Evolutionary conservation across 805 yeast genomes (phyloP), one percentile per base, ranked within the genome.

Genomic region (Yamadazyma akitaensis): DNA sequence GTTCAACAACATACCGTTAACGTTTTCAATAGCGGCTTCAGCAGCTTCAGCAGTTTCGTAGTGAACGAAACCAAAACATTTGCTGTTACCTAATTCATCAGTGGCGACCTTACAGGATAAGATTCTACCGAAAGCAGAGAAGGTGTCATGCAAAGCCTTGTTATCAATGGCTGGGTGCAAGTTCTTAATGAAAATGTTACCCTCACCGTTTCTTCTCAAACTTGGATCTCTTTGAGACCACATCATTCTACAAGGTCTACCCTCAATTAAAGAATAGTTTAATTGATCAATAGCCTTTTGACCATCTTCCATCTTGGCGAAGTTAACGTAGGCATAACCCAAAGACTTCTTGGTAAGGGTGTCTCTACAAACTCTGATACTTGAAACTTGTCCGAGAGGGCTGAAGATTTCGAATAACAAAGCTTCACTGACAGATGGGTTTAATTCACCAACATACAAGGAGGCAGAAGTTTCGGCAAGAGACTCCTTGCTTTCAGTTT

Each of bases 171-270:
- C 96, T 51, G 96, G 95, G 73, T 92, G 97, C 75, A 94, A 83
- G 82, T 94, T 94, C 84, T 94, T 94, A 78, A 94, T 92, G 82
- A 86, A 94, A 58, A 94, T 84, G 81, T 94, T 94, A 65, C 97
- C 97, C 55, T 88, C 85, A 70, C 97, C 97, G 65, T 84, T 84
- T 80, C 85, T 88, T 81, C 99, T 88, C 63, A 84, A 71, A 53
- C 96, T 80, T 56, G 99, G 98, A 70, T 94, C 98, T 76, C 98
- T 89, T 79, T 94, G 98, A 58, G 97, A 90, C 97, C 98, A 90
- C 98, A 94, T 94, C 77, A 94, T 92, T 75, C 99, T 89, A 77
- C 97, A 90, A 63, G 97, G 90, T 65, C 85, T 88, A 65, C 97
- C 97, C 72, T 91, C 91, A 75, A 94, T 84, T 63, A 82, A 82